Conservation (phyloP, 768 basidiomycete genomes). For the Mycena vulgaris region DNA sequence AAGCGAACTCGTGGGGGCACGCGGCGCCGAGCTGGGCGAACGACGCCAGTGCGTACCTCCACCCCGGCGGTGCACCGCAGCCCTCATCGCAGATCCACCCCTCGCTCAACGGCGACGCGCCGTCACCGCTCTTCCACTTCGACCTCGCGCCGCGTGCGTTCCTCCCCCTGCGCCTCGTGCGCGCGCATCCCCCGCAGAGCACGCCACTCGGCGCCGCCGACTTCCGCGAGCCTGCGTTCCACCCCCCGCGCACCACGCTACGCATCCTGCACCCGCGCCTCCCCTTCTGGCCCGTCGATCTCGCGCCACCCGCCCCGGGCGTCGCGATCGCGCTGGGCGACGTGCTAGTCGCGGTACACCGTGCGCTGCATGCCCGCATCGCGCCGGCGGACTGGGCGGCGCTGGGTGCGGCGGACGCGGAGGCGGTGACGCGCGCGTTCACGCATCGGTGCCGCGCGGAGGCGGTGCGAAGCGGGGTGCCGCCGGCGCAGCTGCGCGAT, state of each 20-base stretch:
- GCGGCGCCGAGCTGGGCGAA: not conserved
- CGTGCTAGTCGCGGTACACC: constrained; percentile 26
- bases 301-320: constrained; percentile 37
- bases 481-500: not conserved
- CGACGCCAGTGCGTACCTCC: no score
- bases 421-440: not conserved
- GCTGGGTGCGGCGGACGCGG: constrained; percentile 42
- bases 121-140: constrained; percentile 51
- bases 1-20: not conserved
- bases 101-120: constrained; percentile 50
- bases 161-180: constrained; percentile 6
- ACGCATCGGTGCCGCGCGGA: not conserved
- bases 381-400: constrained; percentile 46
- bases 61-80: no score
- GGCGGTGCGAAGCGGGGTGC: not conserved
- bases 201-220: constrained; percentile 35
- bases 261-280: constrained; percentile 58
- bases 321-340: constrained; percentile 23
- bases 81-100: constrained; percentile 20
- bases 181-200: not conserved
- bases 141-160: constrained; percentile 52
- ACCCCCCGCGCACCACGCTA: constrained; percentile 56
- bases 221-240: constrained; percentile 54
- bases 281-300: constrained; percentile 58
- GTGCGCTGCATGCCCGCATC: constrained; percentile 42